These are phyloP conservation scores for Curvularia eragrostidis DNA, from an alignment of 2,329 filamentous ascomycete species.

Conservation along the genomic window DNA sequence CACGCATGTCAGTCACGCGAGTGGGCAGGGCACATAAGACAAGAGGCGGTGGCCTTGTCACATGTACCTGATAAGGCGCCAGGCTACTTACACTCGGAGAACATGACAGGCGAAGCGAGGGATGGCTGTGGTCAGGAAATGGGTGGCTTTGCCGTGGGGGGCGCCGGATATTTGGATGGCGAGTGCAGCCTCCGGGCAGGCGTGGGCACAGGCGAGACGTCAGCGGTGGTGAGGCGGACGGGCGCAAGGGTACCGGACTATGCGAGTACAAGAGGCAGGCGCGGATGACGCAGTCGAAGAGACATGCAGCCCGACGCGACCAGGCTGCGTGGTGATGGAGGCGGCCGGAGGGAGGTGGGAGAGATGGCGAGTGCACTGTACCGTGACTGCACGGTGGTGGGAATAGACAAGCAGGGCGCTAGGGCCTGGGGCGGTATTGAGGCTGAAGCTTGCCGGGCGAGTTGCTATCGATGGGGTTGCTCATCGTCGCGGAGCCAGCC, in stretches of 20 bases:
- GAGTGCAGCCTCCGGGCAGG: constrained; percentile 29
- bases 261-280: constrained; percentile 37
- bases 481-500: constrained; percentile 17
- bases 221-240: constrained; percentile 42
- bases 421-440: constrained; percentile 10
- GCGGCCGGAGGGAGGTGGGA: background rate
- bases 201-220: constrained; percentile 34
- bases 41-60: constrained; percentile 36
- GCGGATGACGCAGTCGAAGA: constrained; percentile 41
- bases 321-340: constrained; percentile 12
- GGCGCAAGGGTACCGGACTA: constrained; percentile 20
- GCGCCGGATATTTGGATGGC: constrained; percentile 28
- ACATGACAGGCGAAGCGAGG: constrained; percentile 61
- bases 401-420: constrained; percentile 13
- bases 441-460: constrained; percentile 11
- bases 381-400: constrained; percentile 1
- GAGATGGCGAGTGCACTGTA: constrained; percentile 2
- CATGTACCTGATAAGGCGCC: constrained; percentile 43
- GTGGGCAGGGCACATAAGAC: constrained; percentile 34
- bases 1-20: constrained; percentile 54
- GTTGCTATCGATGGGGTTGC: constrained; percentile 9
- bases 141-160: constrained; percentile 25
- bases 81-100: constrained; percentile 81
- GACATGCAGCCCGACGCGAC: constrained; percentile 35
- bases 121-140: constrained; percentile 26